Conservation (phyloP, 2,329 filamentous ascomycete genomes). For the Lasiodiplodia sp. region DNA sequence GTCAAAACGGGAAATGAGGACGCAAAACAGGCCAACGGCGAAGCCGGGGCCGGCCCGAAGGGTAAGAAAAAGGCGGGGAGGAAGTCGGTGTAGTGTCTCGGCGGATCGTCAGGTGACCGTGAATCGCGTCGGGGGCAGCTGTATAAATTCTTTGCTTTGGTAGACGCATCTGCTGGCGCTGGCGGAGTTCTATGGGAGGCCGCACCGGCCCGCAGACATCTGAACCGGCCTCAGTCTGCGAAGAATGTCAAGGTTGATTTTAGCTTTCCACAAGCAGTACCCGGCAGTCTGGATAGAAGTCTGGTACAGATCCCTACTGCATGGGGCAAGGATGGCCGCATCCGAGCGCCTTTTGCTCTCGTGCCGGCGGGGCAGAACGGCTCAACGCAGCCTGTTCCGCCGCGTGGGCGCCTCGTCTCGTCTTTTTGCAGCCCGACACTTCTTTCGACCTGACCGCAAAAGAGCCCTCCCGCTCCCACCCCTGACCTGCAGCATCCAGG, state of each 20-base stretch:
- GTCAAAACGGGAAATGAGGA: constrained; percentile 35
- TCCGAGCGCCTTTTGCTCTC: constrained; percentile 19
- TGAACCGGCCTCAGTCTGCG: background rate
- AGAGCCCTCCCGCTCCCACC: constrained; percentile 13
- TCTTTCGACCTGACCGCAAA: constrained; percentile 26
- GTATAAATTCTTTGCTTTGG: constrained; percentile 20
- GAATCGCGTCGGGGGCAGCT: background rate
- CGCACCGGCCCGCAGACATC: background rate
- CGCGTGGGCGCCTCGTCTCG: constrained; percentile 21
- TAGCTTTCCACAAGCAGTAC: constrained; percentile 27
- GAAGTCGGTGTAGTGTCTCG: constrained; percentile 27
- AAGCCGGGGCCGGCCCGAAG: constrained; percentile 37
- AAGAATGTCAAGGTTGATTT: constrained; percentile 24
- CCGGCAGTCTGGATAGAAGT: constrained; percentile 27
- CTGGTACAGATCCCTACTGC: constrained; percentile 21
- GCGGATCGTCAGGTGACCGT: constrained; percentile 24
- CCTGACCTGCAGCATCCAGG: constrained; percentile 13
- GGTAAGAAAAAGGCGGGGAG: constrained; percentile 32
- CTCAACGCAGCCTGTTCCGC: constrained; percentile 24
- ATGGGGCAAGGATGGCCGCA: constrained; percentile 21
- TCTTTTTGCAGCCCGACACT: constrained; percentile 26
- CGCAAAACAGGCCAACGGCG: constrained; percentile 34
- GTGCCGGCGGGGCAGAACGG: constrained; percentile 19
- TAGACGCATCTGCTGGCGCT: constrained; percentile 1
- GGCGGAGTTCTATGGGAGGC: constrained; percentile 4